Percentiles rank a stretch among this genome's conserved stretches.
These are phyloP conservation scores for Effrenium voratum DNA, from an alignment of 73 alveolate species.

Conservation along the genomic window DNA sequence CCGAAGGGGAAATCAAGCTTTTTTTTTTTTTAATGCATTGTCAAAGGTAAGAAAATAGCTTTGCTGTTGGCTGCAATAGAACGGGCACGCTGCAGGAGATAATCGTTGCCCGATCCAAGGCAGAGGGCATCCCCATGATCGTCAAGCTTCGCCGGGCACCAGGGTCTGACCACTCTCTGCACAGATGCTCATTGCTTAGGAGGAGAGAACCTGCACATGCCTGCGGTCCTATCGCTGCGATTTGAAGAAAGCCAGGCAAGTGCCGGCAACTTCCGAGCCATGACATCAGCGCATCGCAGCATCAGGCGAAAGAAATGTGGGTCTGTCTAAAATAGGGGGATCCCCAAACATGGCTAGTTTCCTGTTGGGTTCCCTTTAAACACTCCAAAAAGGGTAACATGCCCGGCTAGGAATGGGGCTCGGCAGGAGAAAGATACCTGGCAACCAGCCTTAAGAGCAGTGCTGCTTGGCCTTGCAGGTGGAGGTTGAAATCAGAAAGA, in stretches of 20 bases:
- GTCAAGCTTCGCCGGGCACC: constrained; percentile 43
- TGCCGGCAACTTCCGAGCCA: background rate
- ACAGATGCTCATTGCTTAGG: background rate
- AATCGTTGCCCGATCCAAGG: background rate
- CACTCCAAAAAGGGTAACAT: background rate
- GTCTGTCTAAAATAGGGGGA: background rate
- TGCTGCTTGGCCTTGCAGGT: background rate
- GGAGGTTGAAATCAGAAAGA: too few species aligned
- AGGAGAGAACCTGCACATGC: constrained; percentile 63
- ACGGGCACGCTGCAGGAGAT: too few species aligned
- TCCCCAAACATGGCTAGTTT: background rate
- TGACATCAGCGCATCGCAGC: background rate
- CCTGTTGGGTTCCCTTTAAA: background rate
- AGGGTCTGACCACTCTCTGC: background rate
- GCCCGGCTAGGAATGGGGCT: background rate
- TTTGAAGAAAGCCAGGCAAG: constrained; percentile 26
- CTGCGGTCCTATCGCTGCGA: constrained; percentile 42
- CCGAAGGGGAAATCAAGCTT: too few species aligned
- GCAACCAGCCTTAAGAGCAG: constrained; percentile 31
- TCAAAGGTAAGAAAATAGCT: too few species aligned
- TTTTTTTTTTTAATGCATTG: too few species aligned
- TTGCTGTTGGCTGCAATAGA: too few species aligned
- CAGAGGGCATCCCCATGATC: constrained; percentile 54
- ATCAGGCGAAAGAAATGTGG: background rate
- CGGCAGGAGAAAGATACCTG: background rate